Evolutionary conservation across 495 filamentous ascomycete genomes (phyloP).

Genomic region (Hypomontagnella monticulosa): DNA sequence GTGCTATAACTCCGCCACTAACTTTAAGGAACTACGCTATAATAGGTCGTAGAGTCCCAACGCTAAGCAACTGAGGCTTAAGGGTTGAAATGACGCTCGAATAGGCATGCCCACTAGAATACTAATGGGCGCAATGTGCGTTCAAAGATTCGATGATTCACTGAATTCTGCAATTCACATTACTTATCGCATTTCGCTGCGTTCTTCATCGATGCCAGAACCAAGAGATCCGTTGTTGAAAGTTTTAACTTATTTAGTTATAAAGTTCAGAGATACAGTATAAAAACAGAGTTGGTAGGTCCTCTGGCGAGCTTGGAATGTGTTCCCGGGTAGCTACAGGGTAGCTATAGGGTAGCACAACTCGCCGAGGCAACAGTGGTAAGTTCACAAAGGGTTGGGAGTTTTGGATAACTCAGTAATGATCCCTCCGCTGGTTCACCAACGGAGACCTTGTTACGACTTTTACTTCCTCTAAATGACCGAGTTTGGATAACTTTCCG

Average conservation of each 20-base stretch:
- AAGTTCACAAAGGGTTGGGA: not conserved
- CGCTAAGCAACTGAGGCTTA: slow-evolving; percentile 3
- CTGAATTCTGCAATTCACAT: slow-evolving; percentile 15
- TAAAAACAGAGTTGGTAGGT: slow-evolving; percentile 1
- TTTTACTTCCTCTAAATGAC: slow-evolving; percentile 82
- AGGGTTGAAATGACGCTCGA: slow-evolving; percentile 12
- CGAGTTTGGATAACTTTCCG: slow-evolving; percentile 78
- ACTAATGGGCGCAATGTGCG: slow-evolving; percentile 11
- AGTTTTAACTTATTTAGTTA: slow-evolving; percentile 10
- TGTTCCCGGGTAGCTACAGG: slow-evolving; percentile 1
- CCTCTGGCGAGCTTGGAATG: not conserved
- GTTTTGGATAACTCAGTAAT: slow-evolving; percentile 8
- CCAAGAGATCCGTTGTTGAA: slow-evolving; percentile 14
- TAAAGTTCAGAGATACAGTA: not conserved
- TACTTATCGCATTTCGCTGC: slow-evolving; percentile 13
- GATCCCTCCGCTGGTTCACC: slow-evolving; percentile 65
- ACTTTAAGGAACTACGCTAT: slow-evolving; percentile 1
- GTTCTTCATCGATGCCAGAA: slow-evolving; percentile 14
- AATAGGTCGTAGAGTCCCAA: not conserved
- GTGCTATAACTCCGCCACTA: not conserved
- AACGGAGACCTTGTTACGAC: slow-evolving; percentile 81
- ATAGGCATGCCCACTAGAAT: slow-evolving; percentile 12
- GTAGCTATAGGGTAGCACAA: slow-evolving; percentile 1
- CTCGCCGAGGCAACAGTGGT: slow-evolving; percentile 7
- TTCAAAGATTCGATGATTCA: slow-evolving; percentile 15